phyloP scores from a whole-genome alignment of 495 filamentous ascomycete species.

The Penicillium atrosanguineum region DNA sequence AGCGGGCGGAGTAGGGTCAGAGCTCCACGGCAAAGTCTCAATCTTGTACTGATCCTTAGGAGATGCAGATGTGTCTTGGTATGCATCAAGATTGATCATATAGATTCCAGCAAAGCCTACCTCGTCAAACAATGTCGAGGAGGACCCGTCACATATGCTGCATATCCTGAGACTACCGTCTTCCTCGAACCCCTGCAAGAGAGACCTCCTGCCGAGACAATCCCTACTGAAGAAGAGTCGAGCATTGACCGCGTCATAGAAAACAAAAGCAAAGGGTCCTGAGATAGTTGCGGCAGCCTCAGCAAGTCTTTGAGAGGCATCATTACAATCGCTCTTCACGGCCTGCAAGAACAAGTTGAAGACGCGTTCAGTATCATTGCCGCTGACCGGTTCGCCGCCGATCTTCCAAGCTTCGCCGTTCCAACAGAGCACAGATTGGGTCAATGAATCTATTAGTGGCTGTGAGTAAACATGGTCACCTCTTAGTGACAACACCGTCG shows the following conservation, averaged over 20 bases:
- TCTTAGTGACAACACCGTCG: conserved; percentile 83
- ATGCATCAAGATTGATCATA: conserved; percentile 51
- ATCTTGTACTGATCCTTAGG: conserved; percentile 23
- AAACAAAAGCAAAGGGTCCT: conserved; percentile 92
- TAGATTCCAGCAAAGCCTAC: conserved; percentile 80
- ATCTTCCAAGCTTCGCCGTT: conserved; percentile 98
- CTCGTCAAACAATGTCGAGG: conserved; percentile 62
- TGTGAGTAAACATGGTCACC: conserved; percentile 70
- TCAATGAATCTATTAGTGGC: conserved; percentile 60
- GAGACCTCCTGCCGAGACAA: conserved; percentile 79
- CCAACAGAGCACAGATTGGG: conserved; percentile 85
- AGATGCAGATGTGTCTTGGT: conserved; percentile 3
- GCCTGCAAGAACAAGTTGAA: conserved; percentile 60
- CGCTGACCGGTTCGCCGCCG: conserved; percentile 46
- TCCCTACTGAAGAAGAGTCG: conserved; percentile 80
- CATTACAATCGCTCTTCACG: conserved; percentile 13
- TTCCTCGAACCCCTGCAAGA: conserved; percentile 55
- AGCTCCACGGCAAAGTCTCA: conserved; percentile 30
- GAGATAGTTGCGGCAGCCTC: conserved; percentile 60
- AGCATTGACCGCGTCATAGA: conserved; percentile 61
- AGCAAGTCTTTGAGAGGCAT: conserved; percentile 39
- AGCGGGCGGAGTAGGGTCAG: conserved; percentile 17
- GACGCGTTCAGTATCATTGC: conserved; percentile 76
- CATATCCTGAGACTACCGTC: conserved; percentile 60
- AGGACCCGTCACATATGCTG: conserved; percentile 65